Base-by-base conservation (phyloP, 176 grass and related monocot genomes). In the Carex kokanica region DNA sequence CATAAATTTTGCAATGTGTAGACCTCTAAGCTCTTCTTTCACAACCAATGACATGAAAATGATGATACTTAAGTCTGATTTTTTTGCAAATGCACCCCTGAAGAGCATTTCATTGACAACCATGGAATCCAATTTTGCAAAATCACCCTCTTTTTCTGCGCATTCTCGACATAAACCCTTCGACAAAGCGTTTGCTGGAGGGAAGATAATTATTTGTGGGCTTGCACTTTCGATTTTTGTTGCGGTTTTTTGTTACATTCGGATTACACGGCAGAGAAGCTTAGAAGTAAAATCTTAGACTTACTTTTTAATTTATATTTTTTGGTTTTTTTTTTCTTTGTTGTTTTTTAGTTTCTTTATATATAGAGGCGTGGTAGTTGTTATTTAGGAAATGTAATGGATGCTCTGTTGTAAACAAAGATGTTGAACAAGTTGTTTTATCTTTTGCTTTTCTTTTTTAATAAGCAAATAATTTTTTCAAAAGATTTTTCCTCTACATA, bases 171-270 rank as follows among this genome's bases (percentile, higher is more conserved):
- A 87, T 63, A 43, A 66, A 17, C 89, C 90, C 23, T 93, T 98
- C 65, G 95, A 98, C 93, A 78, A 87, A 1, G 47, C 78, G 54
- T 85, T 94, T 43, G 92, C 95, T 12, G 90, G 92, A 24, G 90
- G 90, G 60, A 92, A 94, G 82, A 73, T 94, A 56, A 94, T 94
- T 16, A 62, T 98, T 12, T 89, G 84, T 1, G 95, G 90, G 2
- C 82, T 98, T 29, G 85, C 89, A 0, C 85, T 80, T 3, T 87
- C 95, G 3, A 78, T 98, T 73, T 29, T 98, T 49, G 78, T 83
- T 27, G 61, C 90, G 0, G 88, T 94, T 27, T 87, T 98, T 59
- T 93, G 73, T 88, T 98, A 98, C 85, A 91, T 98, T 80, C 88
- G 95, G 23, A 91, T 98, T 77, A 98, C 95, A 2, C 94, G 86